phyloP scores from a whole-genome alignment of 1,284 basidiomycete species.

The Boletus holoroseus region DNA sequence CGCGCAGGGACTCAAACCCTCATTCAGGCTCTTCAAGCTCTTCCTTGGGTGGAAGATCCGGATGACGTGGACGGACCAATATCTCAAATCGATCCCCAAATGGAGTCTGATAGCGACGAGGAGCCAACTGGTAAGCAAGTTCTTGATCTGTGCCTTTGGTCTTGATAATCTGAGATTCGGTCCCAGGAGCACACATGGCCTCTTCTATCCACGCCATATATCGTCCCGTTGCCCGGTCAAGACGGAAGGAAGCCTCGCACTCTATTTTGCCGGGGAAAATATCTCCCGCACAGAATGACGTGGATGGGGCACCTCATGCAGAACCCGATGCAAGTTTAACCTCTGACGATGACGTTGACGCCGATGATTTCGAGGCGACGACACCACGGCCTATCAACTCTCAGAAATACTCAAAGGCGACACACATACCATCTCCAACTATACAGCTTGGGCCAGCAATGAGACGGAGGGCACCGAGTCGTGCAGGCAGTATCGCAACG shows the following conservation, averaged over 20 bases:
- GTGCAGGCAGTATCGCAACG: conserved; percentile 64
- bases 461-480: conserved; percentile 31
- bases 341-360: conserved; percentile 54
- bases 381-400: conserved; percentile 41
- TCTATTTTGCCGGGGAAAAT: conserved; percentile 29
- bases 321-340: conserved; percentile 29
- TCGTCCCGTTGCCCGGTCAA: conserved; percentile 68
- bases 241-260: conserved; percentile 38
- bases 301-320: conserved; percentile 20
- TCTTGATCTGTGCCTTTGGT: conserved; percentile 15
- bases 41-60: conserved; percentile 65
- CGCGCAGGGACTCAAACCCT: conserved; percentile 77
- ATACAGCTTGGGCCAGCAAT: conserved; percentile 24
- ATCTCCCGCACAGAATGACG: conserved; percentile 19
- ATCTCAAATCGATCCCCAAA: conserved; percentile 36
- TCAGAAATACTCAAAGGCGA: conserved; percentile 21
- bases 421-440: conserved; percentile 1
- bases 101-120: conserved; percentile 58
- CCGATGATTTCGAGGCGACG: conserved; percentile 46
- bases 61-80: conserved; percentile 61
- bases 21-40: conserved; percentile 76
- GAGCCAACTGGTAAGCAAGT: conserved; percentile 36
- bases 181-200: conserved; percentile 42
- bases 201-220: conserved; percentile 85
- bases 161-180: conserved; percentile 1